Base-by-base conservation (phyloP, 2,329 filamentous ascomycete genomes). In the Ophiostoma sp. region DNA sequence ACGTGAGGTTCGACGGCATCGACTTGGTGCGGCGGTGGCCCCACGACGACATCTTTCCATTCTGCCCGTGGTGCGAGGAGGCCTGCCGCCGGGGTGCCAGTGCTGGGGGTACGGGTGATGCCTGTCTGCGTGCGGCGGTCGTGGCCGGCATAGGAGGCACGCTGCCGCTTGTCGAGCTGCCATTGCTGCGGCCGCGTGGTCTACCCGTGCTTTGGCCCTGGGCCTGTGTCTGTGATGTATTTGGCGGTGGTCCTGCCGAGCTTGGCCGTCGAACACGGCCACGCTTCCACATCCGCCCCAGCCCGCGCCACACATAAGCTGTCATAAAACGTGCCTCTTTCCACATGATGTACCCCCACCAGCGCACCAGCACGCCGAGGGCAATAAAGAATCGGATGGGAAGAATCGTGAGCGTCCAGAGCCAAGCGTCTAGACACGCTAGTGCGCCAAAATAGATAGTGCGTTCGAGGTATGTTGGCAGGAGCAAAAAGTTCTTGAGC, bases 351-450 rank as follows among this genome's bases (percentile, higher is more conserved):
- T 89, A 86, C 2, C 78, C 83, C 91, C 92, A 96, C 84, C 93
- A 98, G 70, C 86, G 84, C 9, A 87, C 77, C 40, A 99, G 79
- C 2, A 98, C 87, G 27, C 86, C 87, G 0, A 94, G 74, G 0
- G 95, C 94, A 69, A 93, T 90, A 67, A 90, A 77, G 74, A 99
- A 98, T 2, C 95, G 86, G 69, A 99, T 84, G 0, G 95, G 95
- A 0, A 99, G 81, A 62, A 99, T 97, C 0, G 95, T 99, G 74
- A 99, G 96, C 0, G 92, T 96, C 79, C 97, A 95, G 1, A 99
- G 85, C 93, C 94, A 99, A 1, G 94, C 91, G 76, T 99, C 95
- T 5, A 99, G 82, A 78, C 95, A 99, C 6, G 94, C 93, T 45
- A 98, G 79, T 0, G 91, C 89, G 6, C 95, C 95, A 78, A 99